These are phyloP conservation scores for Neoarthrinium moseri DNA, from an alignment of 2,329 filamentous ascomycete genomes.

Conservation along the genomic window DNA sequence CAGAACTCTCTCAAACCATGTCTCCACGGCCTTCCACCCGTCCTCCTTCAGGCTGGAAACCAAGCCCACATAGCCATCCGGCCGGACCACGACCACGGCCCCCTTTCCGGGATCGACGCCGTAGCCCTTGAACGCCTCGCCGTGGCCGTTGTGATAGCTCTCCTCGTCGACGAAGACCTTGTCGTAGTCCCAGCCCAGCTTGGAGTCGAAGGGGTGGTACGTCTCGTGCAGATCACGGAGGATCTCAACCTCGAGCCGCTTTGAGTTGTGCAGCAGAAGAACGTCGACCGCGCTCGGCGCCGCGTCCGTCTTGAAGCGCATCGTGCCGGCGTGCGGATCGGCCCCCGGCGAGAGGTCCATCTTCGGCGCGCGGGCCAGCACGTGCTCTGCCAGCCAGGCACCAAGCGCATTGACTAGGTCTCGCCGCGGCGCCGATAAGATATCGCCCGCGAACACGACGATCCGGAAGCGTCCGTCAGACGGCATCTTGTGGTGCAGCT, in stretches of 20 bases:
- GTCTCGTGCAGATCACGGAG: slow-evolving; percentile 48
- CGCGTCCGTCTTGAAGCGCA: slow-evolving; percentile 33
- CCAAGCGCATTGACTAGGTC: slow-evolving; percentile 42
- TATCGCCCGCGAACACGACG: slow-evolving; percentile 58
- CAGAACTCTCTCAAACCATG: slow-evolving; percentile 19
- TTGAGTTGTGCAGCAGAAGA: slow-evolving; percentile 57
- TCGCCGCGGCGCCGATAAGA: slow-evolving; percentile 41
- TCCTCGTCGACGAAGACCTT: slow-evolving; percentile 56
- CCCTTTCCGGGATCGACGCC: slow-evolving; percentile 56
- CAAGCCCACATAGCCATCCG: slow-evolving; percentile 64
- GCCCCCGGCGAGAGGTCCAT: slow-evolving; percentile 19
- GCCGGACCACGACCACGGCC: slow-evolving; percentile 58
- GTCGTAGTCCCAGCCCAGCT: slow-evolving; percentile 53
- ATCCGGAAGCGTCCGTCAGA: slow-evolving; percentile 55
- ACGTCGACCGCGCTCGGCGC: slow-evolving; percentile 52
- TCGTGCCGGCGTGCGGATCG: slow-evolving; percentile 12
- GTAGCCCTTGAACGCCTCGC: slow-evolving; percentile 52
- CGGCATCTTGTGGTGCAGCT: slow-evolving; percentile 52
- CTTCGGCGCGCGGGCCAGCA: slow-evolving; percentile 39
- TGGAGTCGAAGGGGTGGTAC: slow-evolving; percentile 44
- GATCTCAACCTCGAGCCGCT: slow-evolving; percentile 46
- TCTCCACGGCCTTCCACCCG: slow-evolving; percentile 18
- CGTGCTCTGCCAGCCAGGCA: slow-evolving; percentile 40
- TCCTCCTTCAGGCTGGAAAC: slow-evolving; percentile 32
- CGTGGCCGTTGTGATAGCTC: slow-evolving; percentile 52